A percentile compares a stretch with the other conserved stretches of the same genome.
These are phyloP conservation scores for Tuber indicum DNA, from an alignment of 495 filamentous ascomycete species.

Conservation along the genomic window DNA sequence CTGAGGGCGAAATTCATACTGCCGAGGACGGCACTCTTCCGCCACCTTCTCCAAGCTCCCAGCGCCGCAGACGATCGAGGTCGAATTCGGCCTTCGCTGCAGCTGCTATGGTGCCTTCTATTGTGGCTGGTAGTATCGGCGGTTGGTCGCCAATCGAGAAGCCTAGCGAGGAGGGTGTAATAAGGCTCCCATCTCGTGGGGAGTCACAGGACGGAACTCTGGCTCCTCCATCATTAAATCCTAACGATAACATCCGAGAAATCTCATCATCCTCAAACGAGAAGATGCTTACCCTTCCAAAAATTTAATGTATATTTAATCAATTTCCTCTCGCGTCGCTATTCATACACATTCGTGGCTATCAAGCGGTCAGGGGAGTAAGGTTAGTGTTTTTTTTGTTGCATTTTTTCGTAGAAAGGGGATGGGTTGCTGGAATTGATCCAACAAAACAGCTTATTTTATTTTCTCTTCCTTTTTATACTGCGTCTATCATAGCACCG, in stretches of 20 bases:
- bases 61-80: constrained; percentile 52
- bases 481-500: neutral
- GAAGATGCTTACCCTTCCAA: neutral
- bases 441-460: neutral
- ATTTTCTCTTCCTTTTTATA: neutral
- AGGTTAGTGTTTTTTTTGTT: neutral
- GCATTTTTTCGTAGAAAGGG: neutral
- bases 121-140: constrained; percentile 64
- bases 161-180: constrained; percentile 47
- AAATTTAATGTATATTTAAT: neutral
- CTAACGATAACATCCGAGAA: neutral
- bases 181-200: constrained; percentile 46
- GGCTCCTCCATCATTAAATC: neutral
- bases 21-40: constrained; percentile 20
- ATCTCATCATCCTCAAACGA: neutral
- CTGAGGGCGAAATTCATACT: constrained; percentile 20
- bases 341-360: neutral
- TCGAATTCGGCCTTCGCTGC: constrained; percentile 67
- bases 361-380: neutral
- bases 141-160: constrained; percentile 68
- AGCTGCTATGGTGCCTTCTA: constrained; percentile 59
- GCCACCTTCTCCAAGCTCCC: constrained; percentile 27
- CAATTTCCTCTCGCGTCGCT: neutral
- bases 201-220: constrained; percentile 39
- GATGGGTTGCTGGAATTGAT: neutral